phyloP scores from a whole-genome alignment of 345 rosid genomes.

The Eucalyptus melliodora region DNA sequence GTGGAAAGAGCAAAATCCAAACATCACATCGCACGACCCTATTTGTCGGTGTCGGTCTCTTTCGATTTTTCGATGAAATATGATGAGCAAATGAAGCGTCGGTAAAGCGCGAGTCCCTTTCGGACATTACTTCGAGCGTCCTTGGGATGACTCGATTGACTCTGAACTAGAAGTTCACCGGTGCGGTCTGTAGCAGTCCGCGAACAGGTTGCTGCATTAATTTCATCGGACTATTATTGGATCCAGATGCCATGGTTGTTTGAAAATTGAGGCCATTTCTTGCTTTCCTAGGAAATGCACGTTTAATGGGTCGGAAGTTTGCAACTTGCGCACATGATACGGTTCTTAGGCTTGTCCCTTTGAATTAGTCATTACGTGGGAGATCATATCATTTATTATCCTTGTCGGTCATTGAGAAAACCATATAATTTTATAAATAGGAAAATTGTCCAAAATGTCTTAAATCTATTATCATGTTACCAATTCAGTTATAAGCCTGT shows the following conservation, averaged over 20 bases:
- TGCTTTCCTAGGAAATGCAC: neutral
- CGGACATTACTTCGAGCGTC: neutral
- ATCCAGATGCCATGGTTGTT: neutral
- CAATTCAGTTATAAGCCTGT: neutral
- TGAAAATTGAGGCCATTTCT: neutral
- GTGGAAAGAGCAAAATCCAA: neutral
- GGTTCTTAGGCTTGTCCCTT: neutral
- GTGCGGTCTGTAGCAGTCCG: neutral
- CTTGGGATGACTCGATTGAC: neutral
- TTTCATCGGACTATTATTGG: neutral
- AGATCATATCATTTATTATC: neutral
- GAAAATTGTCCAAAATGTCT: accelerated
- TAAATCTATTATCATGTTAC: too few species aligned
- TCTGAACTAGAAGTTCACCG: neutral
- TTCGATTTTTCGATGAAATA: too few species aligned
- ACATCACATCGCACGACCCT: too few species aligned
- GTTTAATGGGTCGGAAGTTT: neutral
- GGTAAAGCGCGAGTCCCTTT: too few species aligned
- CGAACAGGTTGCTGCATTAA: neutral
- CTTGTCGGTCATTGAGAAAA: neutral
- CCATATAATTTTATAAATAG: neutral
- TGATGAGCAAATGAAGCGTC: too few species aligned
- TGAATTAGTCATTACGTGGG: neutral
- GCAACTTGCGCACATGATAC: neutral
- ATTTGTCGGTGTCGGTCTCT: too few species aligned